Conservation (phyloP, 2,329 filamentous ascomycete genomes). For the Botryotinia convoluta region DNA sequence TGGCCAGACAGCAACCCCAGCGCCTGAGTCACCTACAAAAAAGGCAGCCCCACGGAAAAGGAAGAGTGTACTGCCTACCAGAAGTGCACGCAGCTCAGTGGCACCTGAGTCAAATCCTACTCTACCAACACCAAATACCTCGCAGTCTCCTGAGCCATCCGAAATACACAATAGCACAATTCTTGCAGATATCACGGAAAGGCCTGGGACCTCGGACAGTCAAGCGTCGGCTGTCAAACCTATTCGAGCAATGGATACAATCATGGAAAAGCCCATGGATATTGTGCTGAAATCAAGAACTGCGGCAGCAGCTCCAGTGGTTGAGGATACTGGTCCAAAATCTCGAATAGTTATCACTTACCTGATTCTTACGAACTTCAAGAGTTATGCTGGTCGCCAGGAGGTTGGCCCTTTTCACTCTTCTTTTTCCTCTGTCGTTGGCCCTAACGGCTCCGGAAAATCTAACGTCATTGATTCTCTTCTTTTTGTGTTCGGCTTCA, state of each 20-base stretch:
- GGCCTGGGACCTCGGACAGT: slow-evolving; percentile 49
- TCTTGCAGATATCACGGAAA: slow-evolving; percentile 71
- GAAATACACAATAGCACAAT: slow-evolving; percentile 52
- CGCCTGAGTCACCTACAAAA: slow-evolving; percentile 54
- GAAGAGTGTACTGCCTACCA: slow-evolving; percentile 52
- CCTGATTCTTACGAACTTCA: slow-evolving; percentile 92
- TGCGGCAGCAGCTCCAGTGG: slow-evolving; percentile 59
- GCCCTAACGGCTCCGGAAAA: slow-evolving; percentile 96
- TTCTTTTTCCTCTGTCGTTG: slow-evolving; percentile 96
- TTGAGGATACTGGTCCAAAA: slow-evolving; percentile 75
- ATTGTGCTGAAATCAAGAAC: slow-evolving; percentile 86
- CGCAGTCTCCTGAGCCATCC: slow-evolving; percentile 55
- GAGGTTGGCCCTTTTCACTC: slow-evolving; percentile 95
- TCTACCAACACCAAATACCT: slow-evolving; percentile 52
- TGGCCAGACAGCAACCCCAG: slow-evolving; percentile 49
- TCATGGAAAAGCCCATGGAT: slow-evolving; percentile 87
- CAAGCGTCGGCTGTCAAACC: slow-evolving; percentile 59
- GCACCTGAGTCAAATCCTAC: slow-evolving; percentile 38
- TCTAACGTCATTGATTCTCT: slow-evolving; percentile 98
- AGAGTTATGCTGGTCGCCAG: slow-evolving; percentile 94
- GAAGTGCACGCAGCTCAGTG: slow-evolving; percentile 34
- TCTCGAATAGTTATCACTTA: slow-evolving; percentile 90
- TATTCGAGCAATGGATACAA: slow-evolving; percentile 71
- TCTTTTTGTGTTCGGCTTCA: slow-evolving; percentile 98
- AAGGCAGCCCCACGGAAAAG: slow-evolving; percentile 63